Evolutionary conservation across 225 moss, liverwort and hornwort genomes (phyloP).

Genomic region (Polytrichum commune): DNA sequence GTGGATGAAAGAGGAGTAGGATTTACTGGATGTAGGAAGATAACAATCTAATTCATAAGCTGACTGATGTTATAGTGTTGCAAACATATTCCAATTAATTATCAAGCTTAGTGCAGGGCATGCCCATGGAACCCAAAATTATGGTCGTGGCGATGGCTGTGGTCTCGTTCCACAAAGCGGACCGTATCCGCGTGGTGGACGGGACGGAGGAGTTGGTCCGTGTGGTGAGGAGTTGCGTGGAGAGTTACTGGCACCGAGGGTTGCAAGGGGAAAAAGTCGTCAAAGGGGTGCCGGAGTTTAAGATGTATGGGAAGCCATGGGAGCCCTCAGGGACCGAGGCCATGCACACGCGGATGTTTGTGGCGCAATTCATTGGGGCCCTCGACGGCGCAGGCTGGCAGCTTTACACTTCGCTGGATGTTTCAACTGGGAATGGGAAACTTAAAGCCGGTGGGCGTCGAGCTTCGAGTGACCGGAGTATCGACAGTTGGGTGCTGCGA

Average conservation of each 20-base stretch:
- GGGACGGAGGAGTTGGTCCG: slow-evolving; percentile 25
- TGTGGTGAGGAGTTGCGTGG: slow-evolving; percentile 22
- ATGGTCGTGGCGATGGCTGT: slow-evolving; percentile 14
- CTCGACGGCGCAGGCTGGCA: slow-evolving; percentile 40
- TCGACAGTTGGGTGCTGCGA: slow-evolving; percentile 32
- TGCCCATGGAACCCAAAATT: slow-evolving; percentile 3
- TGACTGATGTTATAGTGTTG: too few species aligned
- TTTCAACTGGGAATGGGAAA: not conserved
- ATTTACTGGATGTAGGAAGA: too few species aligned
- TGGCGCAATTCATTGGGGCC: slow-evolving; percentile 35
- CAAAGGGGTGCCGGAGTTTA: slow-evolving; percentile 45
- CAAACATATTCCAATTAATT: too few species aligned
- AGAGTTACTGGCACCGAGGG: slow-evolving; percentile 34
- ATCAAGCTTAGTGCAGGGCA: too few species aligned
- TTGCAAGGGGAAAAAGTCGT: slow-evolving; percentile 27
- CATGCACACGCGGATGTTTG: slow-evolving; percentile 32
- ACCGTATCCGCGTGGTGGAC: slow-evolving; percentile 45
- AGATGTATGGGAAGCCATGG: slow-evolving; percentile 49
- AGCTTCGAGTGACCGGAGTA: fast-evolving
- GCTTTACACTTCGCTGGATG: slow-evolving; percentile 41
- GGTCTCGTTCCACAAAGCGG: slow-evolving; percentile 30
- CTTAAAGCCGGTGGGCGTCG: too few species aligned
- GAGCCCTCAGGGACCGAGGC: not conserved
- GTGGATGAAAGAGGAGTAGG: too few species aligned
- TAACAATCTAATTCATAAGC: too few species aligned